Conservation (phyloP, 179 eudicot species). For the Spergularia azorica region DNA sequence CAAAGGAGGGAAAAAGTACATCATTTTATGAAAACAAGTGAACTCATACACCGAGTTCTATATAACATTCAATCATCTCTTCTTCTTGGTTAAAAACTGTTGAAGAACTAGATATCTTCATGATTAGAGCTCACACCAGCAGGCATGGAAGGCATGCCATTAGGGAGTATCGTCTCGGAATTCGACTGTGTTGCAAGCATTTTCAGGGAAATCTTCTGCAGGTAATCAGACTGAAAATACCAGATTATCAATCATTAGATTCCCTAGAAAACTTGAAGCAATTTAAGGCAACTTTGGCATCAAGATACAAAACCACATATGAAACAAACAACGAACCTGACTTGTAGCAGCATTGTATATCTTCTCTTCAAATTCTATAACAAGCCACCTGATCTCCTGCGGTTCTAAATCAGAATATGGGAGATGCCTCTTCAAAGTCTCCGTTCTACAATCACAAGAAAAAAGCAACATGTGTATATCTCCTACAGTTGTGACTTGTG, state of each 20-base stretch:
- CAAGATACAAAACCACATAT: constrained; percentile 4
- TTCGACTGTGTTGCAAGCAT: constrained; percentile 94
- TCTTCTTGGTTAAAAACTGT: too few species aligned
- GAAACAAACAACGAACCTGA: constrained; percentile 59
- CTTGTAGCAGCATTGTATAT: constrained; percentile 78
- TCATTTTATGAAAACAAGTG: too few species aligned
- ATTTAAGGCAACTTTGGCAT: neutral
- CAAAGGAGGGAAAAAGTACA: too few species aligned
- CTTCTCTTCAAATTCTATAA: constrained; percentile 89
- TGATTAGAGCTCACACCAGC: constrained; percentile 51
- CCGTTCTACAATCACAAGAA: constrained; percentile 54
- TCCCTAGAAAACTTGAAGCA: neutral
- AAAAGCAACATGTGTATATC: too few species aligned
- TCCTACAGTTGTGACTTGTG: too few species aligned
- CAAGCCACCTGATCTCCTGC: constrained; percentile 77
- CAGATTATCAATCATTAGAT: neutral
- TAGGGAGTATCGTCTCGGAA: constrained; percentile 60
- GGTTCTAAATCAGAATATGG: constrained; percentile 77
- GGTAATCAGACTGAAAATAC: constrained; percentile 73
- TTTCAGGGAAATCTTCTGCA: constrained; percentile 89
- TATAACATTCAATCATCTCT: too few species aligned
- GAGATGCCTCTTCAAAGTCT: constrained; percentile 84
- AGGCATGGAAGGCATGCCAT: constrained; percentile 54
- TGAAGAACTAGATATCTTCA: constrained; percentile 17
- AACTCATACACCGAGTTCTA: too few species aligned